A percentile compares a stretch with the other conserved stretches of the same genome.
phyloP scores from a whole-genome alignment of 495 filamentous ascomycete genomes.

The Penicillium silybi region DNA sequence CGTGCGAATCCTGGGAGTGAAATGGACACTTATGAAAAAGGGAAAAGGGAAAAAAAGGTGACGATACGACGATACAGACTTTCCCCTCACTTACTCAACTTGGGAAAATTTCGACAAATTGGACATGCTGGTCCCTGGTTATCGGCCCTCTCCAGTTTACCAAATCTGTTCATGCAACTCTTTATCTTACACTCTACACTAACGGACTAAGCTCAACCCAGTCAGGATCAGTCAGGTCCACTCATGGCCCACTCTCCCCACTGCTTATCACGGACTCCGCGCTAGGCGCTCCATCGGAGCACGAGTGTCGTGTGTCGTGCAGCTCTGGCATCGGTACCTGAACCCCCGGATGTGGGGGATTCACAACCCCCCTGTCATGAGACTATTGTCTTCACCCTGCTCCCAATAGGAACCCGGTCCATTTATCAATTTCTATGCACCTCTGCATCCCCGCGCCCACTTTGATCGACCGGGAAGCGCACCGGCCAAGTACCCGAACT shows the following conservation, averaged over 20 bases:
- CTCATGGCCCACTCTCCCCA: slow-evolving; percentile 4
- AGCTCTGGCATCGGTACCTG: slow-evolving; percentile 13
- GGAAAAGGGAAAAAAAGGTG: neutral
- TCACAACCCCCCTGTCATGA: neutral
- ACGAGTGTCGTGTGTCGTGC: slow-evolving; percentile 10
- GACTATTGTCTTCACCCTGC: neutral
- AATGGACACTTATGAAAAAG: neutral
- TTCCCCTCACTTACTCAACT: neutral
- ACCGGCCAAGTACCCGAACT: neutral
- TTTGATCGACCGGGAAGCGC: slow-evolving; percentile 7
- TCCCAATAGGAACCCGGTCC: slow-evolving; percentile 1
- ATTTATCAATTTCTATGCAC: slow-evolving; percentile 7
- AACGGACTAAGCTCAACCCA: neutral
- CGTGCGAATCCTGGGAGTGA: neutral
- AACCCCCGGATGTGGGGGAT: neutral
- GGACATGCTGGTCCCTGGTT: neutral
- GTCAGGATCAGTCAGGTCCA: no score
- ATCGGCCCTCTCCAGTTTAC: slow-evolving; percentile 7
- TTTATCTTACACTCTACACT: neutral
- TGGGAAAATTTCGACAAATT: neutral
- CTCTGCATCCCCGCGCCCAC: slow-evolving; percentile 1
- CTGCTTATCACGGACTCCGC: slow-evolving; percentile 15
- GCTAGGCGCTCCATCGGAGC: slow-evolving; percentile 7
- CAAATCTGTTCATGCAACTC: slow-evolving; percentile 18
- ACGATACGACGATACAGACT: neutral